Conservation (phyloP, 1,284 basidiomycete species). For the Sparassis latifolia region DNA sequence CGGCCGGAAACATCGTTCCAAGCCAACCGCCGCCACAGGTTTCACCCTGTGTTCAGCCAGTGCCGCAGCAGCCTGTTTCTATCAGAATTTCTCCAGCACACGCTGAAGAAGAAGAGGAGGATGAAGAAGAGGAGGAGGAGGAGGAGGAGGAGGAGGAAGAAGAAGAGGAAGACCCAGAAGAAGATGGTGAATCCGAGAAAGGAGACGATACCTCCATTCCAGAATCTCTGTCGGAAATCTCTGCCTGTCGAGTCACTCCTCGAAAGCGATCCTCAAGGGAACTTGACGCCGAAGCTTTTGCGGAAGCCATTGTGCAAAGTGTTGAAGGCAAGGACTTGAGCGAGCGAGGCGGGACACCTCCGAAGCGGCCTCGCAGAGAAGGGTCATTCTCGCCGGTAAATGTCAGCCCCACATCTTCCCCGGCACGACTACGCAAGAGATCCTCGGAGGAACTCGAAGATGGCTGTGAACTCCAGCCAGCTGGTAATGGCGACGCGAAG, state of each 20-base stretch:
- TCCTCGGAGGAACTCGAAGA: conserved; percentile 27
- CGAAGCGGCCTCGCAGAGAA: conserved; percentile 25
- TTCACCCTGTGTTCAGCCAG: conserved; percentile 14
- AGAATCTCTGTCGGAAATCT: conserved; percentile 8
- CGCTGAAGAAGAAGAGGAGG: conserved; percentile 8
- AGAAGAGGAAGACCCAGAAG: conserved; percentile 14
- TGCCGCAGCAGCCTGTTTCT: conserved; percentile 11
- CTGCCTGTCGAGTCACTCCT: conserved; percentile 9
- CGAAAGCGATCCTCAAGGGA: conserved; percentile 18
- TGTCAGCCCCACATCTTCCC: conserved; percentile 6
- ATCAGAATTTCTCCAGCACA: conserved; percentile 7
- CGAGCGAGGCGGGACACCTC: conserved; percentile 20
- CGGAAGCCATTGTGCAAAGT: conserved; percentile 5
- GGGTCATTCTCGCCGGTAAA: conserved; percentile 21
- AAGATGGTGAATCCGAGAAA: conserved; percentile 17
- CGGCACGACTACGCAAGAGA: conserved; percentile 21
- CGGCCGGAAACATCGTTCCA: conserved; percentile 23
- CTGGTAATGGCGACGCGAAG: conserved; percentile 11
- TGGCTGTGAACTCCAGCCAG: conserved; percentile 6
- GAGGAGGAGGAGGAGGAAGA: conserved; percentile 7
- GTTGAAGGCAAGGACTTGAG: conserved; percentile 3
- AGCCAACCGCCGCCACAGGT: conserved; percentile 12
- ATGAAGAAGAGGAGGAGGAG: conserved; percentile 10
- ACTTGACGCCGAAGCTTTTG: conserved; percentile 14
- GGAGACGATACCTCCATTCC: conserved; percentile 13